Percentiles rank a stretch among this genome's conserved stretches.
phyloP scores from a whole-genome alignment of 805 yeast genomes.

The Candida krabiensis region DNA sequence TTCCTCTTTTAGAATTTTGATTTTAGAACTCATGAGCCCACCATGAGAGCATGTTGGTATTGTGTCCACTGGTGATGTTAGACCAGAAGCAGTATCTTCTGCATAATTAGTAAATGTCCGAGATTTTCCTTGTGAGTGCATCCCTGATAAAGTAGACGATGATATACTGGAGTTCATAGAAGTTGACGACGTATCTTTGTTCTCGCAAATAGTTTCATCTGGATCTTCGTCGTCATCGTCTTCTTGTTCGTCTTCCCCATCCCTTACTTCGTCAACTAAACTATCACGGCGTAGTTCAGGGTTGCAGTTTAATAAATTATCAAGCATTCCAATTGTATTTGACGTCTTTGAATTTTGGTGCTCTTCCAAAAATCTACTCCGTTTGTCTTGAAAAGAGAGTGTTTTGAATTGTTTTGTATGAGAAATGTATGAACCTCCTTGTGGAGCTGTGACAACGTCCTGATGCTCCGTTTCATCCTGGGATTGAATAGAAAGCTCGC shows the following conservation, averaged over 20 bases:
- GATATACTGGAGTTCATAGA: slow-evolving; percentile 25
- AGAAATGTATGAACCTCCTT: slow-evolving; percentile 24
- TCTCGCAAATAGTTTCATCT: slow-evolving; percentile 6
- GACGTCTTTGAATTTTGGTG: slow-evolving; percentile 10
- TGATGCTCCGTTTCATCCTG: slow-evolving; percentile 23
- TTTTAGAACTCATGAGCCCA: no score
- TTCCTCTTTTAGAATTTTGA: no score
- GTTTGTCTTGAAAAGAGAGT: slow-evolving; percentile 21
- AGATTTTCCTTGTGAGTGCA: not conserved
- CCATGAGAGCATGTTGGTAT: slow-evolving; percentile 4
- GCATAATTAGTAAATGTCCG: not conserved
- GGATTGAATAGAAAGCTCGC: slow-evolving; percentile 6
- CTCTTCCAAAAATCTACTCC: slow-evolving; percentile 20
- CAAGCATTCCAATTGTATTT: slow-evolving; percentile 35
- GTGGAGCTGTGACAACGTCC: slow-evolving; percentile 28
- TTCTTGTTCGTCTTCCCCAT: slow-evolving; percentile 1
- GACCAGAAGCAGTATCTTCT: slow-evolving; percentile 2
- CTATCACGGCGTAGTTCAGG: slow-evolving; percentile 13
- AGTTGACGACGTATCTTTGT: slow-evolving; percentile 17
- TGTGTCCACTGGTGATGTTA: no score
- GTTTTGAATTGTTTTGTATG: slow-evolving; percentile 12
- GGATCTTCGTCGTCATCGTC: slow-evolving; percentile 16
- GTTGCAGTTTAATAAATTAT: slow-evolving; percentile 22
- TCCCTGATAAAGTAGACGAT: slow-evolving; percentile 24
- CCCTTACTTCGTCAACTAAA: slow-evolving; percentile 17